Percentiles rank a stretch among this genome's conserved stretches.
phyloP scores from a whole-genome alignment of 78 protist genomes.

The Polysphondylium violaceum region DNA sequence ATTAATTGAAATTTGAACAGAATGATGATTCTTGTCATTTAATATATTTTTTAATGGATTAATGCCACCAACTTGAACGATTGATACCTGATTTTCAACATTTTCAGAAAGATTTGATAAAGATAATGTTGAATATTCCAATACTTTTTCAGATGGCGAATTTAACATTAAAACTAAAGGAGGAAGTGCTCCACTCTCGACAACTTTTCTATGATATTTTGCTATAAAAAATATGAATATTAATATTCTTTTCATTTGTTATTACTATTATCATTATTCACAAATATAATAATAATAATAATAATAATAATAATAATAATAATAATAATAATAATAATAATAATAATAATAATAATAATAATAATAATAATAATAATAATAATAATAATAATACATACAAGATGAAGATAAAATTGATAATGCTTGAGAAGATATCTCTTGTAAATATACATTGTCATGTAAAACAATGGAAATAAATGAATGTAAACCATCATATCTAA shows the following conservation, averaged over 20 bases:
- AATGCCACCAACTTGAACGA: conserved; percentile 63
- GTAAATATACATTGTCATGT: conserved; percentile 22
- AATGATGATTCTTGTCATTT: conserved; percentile 4
- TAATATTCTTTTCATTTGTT: no score
- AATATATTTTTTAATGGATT: conserved; percentile 41
- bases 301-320: no score
- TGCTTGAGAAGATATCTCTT: conserved; percentile 43
- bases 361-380: not conserved
- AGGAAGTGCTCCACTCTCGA: conserved; percentile 63
- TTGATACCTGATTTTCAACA: conserved; percentile 47
- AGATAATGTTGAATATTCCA: conserved; percentile 11
- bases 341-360: not conserved
- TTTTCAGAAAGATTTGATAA: conserved; percentile 34
- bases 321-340: no score
- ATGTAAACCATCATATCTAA: conserved; percentile 6
- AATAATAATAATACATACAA: conserved; percentile 5
- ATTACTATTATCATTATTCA: no score
- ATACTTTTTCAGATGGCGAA: conserved; percentile 28
- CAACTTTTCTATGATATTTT: conserved; percentile 71
- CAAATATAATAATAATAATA: not conserved
- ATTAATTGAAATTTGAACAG: conserved; percentile 12
- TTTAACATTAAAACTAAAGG: conserved; percentile 49
- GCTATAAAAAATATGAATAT: not conserved
- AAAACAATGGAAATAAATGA: conserved; percentile 28
- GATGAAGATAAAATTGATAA: conserved; percentile 30